A percentile compares a stretch with the other conserved stretches of the same genome.
These are phyloP conservation scores for Ajuga chamaepitys DNA, from an alignment of 257 asterid genomes.

Conservation along the genomic window DNA sequence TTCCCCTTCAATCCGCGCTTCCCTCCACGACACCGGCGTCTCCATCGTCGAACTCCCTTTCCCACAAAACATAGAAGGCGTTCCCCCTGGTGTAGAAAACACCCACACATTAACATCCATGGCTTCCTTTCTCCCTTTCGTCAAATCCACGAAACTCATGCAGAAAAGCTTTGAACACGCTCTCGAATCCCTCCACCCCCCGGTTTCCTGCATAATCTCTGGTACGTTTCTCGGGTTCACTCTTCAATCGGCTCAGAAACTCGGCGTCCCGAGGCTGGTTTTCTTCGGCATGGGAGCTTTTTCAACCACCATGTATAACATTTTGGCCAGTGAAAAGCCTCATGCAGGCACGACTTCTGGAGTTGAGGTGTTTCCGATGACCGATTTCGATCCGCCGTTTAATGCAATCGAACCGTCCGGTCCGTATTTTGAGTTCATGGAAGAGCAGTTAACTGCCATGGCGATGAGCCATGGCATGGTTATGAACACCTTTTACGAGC, in stretches of 20 bases:
- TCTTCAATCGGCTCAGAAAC: constrained; percentile 31
- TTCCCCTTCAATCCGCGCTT: constrained; percentile 31
- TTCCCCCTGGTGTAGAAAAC: constrained; percentile 63
- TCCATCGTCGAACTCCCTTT: constrained; percentile 51
- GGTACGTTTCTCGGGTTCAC: constrained; percentile 65
- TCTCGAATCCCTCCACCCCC: constrained; percentile 28
- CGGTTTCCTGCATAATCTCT: constrained; percentile 48
- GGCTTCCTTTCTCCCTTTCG: constrained; percentile 28
- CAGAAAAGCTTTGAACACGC: constrained; percentile 38
- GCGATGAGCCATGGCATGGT: constrained; percentile 44
- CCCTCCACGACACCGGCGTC: constrained; percentile 25
- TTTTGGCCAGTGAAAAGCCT: constrained; percentile 30
- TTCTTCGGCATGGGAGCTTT: constrained; percentile 56
- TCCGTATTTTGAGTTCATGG: constrained; percentile 37
- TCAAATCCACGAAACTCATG: constrained; percentile 42
- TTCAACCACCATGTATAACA: constrained; percentile 31
- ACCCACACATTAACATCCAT: constrained; percentile 50
- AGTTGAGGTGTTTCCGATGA: constrained; percentile 35
- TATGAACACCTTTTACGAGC: constrained; percentile 40
- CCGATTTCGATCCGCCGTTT: constrained; percentile 49
- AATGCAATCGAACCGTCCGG: constrained; percentile 46
- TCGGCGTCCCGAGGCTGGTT: constrained; percentile 37
- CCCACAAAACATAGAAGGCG: constrained; percentile 36
- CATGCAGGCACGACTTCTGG: constrained; percentile 24
- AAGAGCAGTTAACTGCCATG: constrained; percentile 25